A percentile compares a stretch with the other conserved stretches of the same genome.
These are phyloP conservation scores for Aegilops speltoides DNA, from an alignment of 176 grass and related monocot genomes.

Conservation along the genomic window DNA sequence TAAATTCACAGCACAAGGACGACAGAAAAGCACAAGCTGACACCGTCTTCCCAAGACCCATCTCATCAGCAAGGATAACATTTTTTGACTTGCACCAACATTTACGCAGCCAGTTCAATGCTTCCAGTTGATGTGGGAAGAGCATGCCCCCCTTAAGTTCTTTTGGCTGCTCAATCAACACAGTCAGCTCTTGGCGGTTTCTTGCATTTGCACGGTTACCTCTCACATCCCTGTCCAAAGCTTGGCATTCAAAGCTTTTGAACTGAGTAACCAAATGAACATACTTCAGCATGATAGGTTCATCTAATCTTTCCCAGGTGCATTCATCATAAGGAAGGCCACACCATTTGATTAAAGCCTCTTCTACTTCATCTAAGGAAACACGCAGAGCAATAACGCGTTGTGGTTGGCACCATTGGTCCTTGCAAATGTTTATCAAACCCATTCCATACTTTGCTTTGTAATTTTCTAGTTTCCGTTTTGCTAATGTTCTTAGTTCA, in stretches of 20 bases:
- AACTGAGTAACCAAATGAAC: slow-evolving; percentile 77
- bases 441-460: slow-evolving; percentile 78
- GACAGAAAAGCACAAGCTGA: slow-evolving; percentile 95
- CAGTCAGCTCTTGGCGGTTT: slow-evolving; percentile 55
- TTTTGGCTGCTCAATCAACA: slow-evolving; percentile 80
- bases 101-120: slow-evolving; percentile 98
- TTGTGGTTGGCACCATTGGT: slow-evolving; percentile 89
- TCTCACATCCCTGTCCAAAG: slow-evolving; percentile 62
- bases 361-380: slow-evolving; percentile 51
- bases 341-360: slow-evolving; percentile 94
- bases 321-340: slow-evolving; percentile 90
- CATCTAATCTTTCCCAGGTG: slow-evolving; percentile 96
- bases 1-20: slow-evolving; percentile 88
- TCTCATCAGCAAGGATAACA: slow-evolving; percentile 99
- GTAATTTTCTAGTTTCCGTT: slow-evolving; percentile 98
- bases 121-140: slow-evolving; percentile 97
- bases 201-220: slow-evolving; percentile 39
- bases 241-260: slow-evolving; percentile 63
- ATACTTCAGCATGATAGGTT: slow-evolving; percentile 72
- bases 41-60: slow-evolving; percentile 98
- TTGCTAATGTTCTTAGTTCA: slow-evolving; percentile 75
- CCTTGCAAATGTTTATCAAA: slow-evolving; percentile 93
- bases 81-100: slow-evolving; percentile 95
- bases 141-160: slow-evolving; percentile 87
- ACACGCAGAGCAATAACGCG: slow-evolving; percentile 66